Conservation (phyloP, 2,329 filamentous ascomycete genomes). For the Malbranchea zuffiana region DNA sequence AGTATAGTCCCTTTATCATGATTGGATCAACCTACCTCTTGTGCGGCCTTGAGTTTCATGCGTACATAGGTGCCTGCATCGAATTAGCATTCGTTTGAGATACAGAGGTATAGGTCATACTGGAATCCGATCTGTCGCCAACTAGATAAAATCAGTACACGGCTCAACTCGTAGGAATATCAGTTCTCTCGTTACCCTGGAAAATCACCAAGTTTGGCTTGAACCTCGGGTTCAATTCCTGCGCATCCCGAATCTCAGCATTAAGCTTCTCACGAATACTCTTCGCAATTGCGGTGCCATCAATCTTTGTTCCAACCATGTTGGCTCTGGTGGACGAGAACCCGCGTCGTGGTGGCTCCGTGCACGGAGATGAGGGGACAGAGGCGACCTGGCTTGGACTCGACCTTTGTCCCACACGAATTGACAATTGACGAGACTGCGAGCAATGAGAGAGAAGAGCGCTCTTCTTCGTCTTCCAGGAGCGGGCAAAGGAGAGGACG, state of each 20-base stretch:
- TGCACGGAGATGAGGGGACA: background rate
- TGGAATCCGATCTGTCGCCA: slow-evolving; percentile 83
- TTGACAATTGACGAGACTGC: no score
- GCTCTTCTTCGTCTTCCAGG: slow-evolving; percentile 9
- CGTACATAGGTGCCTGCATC: slow-evolving; percentile 83
- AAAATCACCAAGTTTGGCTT: slow-evolving; percentile 86
- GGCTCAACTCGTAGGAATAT: slow-evolving; percentile 6
- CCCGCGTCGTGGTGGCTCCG: no score
- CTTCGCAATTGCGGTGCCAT: slow-evolving; percentile 92
- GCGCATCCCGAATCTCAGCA: slow-evolving; percentile 67
- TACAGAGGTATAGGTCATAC: slow-evolving; percentile 43
- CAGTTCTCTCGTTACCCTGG: slow-evolving; percentile 54
- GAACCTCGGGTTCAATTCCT: slow-evolving; percentile 75
- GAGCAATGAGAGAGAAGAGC: no score
- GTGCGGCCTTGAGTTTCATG: slow-evolving; percentile 97
- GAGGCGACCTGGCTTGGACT: no score
- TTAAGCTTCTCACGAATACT: slow-evolving; percentile 74
- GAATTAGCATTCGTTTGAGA: slow-evolving; percentile 14
- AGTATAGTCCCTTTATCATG: background rate
- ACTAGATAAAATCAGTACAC: slow-evolving; percentile 44
- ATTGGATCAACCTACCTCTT: slow-evolving; percentile 52
- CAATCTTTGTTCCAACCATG: slow-evolving; percentile 86
- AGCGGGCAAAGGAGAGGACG: slow-evolving; percentile 14
- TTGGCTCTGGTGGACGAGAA: slow-evolving; percentile 46
- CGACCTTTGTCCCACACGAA: no score